A percentile compares a stretch with the other conserved stretches of the same genome.
phyloP scores from a whole-genome alignment of 768 basidiomycete species.

The Chalciporus sphaerocephalus region DNA sequence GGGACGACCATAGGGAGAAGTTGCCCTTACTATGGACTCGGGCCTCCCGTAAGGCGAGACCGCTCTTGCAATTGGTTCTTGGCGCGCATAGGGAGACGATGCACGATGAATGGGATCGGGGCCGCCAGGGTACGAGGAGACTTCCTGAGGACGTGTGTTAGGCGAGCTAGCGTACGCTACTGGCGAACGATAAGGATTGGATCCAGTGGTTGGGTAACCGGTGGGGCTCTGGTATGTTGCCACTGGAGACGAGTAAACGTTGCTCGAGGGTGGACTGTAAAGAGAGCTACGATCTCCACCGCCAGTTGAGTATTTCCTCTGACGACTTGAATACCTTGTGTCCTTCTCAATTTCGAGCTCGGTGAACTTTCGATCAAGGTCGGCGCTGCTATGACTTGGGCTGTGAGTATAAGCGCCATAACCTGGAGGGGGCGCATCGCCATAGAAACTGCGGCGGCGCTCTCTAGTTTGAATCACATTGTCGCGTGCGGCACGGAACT shows the following conservation, averaged over 20 bases:
- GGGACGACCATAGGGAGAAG: slow-evolving; percentile 33
- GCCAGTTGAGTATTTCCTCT: slow-evolving; percentile 44
- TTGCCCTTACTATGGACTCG: slow-evolving; percentile 26
- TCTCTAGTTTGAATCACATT: slow-evolving; percentile 47
- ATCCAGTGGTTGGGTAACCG: slow-evolving; percentile 30
- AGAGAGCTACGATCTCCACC: slow-evolving; percentile 31
- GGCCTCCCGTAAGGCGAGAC: slow-evolving; percentile 33
- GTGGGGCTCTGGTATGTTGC: slow-evolving; percentile 25
- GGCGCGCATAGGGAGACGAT: slow-evolving; percentile 36
- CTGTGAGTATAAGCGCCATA: slow-evolving; percentile 26
- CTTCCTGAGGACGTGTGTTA: slow-evolving; percentile 45
- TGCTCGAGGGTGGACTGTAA: slow-evolving; percentile 15
- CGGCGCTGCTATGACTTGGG: slow-evolving; percentile 21
- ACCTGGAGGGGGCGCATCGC: slow-evolving; percentile 30
- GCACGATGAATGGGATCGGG: slow-evolving; percentile 31
- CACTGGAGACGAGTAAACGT: slow-evolving; percentile 23
- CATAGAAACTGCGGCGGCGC: slow-evolving; percentile 53
- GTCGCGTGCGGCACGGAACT: slow-evolving; percentile 56
- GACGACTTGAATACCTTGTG: slow-evolving; percentile 29
- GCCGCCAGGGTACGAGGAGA: slow-evolving; percentile 38
- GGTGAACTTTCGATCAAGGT: slow-evolving; percentile 39
- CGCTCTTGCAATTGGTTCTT: slow-evolving; percentile 22
- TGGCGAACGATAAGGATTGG: slow-evolving; percentile 25
- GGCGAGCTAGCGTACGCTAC: slow-evolving; percentile 41
- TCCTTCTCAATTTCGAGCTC: slow-evolving; percentile 33